These are phyloP conservation scores for Discostella pseudostelligera DNA, from an alignment of 108 stramenopile species.

Conservation along the genomic window DNA sequence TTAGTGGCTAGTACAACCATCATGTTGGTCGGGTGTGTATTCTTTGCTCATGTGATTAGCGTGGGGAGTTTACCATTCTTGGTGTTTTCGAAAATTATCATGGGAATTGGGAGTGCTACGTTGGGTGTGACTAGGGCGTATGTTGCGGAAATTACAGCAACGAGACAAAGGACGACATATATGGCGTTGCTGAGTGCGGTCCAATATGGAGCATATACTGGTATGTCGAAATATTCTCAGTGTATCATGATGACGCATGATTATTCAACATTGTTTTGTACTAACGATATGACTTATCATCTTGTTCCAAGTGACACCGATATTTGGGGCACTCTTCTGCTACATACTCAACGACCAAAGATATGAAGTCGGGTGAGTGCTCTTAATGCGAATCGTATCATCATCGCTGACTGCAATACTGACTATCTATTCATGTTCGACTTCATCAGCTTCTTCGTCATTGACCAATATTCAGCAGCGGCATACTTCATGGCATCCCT, in stretches of 20 bases:
- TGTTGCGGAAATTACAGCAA: conserved; percentile 90
- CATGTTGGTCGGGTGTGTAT: conserved; percentile 74
- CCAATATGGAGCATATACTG: conserved; percentile 95
- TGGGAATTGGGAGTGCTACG: conserved; percentile 92
- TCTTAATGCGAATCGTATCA: neutral
- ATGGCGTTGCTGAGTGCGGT: conserved; percentile 91
- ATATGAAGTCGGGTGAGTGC: conserved; percentile 51
- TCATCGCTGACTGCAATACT: neutral
- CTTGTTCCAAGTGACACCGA: conserved; percentile 45
- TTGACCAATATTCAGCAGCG: conserved; percentile 86
- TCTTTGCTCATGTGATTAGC: conserved; percentile 73
- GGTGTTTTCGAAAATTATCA: conserved; percentile 71
- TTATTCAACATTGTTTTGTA: neutral
- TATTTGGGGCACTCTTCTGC: conserved; percentile 83
- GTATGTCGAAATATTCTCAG: conserved; percentile 39
- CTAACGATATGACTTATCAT: neutral
- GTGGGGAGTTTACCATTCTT: conserved; percentile 67
- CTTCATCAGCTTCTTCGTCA: conserved; percentile 42
- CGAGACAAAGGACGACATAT: conserved; percentile 83
- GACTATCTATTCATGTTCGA: no score
- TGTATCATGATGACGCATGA: neutral
- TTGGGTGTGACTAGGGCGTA: conserved; percentile 92
- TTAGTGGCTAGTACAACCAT: conserved; percentile 59
- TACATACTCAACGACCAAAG: conserved; percentile 47
- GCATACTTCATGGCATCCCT: conserved; percentile 73